Percentiles rank a stretch among this genome's conserved stretches.
Evolutionary conservation across 2,329 filamentous ascomycete genomes (phyloP).

Genomic region (Aureobasidium namibiae): DNA sequence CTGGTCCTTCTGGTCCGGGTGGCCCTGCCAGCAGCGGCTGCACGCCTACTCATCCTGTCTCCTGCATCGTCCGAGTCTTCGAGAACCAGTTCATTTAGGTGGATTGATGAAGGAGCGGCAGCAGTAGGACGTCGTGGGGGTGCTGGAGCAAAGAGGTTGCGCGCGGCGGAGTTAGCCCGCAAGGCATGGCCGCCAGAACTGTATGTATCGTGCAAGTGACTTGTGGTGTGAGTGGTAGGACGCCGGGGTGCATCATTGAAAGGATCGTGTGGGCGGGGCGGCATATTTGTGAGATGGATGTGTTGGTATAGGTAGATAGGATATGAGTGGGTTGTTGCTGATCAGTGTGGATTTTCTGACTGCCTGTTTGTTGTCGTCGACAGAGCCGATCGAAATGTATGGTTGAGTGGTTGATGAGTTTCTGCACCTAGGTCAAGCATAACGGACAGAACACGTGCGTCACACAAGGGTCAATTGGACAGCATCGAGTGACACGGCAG

Average conservation of each 20-base stretch:
- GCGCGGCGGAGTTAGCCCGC: slow-evolving; percentile 6
- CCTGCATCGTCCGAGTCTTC: slow-evolving; percentile 7
- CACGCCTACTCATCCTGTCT: slow-evolving; percentile 1
- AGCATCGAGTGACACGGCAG: background rate
- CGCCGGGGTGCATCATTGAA: slow-evolving; percentile 10
- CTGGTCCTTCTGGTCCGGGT: background rate
- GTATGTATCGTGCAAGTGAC: slow-evolving; percentile 7
- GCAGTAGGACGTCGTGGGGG: slow-evolving; percentile 1
- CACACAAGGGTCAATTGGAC: background rate
- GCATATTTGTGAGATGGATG: background rate
- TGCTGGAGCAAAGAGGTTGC: slow-evolving; percentile 12
- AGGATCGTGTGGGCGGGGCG: slow-evolving; percentile 1
- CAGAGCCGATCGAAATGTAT: background rate
- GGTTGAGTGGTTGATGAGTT: no score
- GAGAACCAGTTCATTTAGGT: slow-evolving; percentile 3
- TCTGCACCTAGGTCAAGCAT: no score
- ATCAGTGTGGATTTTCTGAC: background rate
- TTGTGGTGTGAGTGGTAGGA: background rate
- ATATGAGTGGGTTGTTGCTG: background rate
- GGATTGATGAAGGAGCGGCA: background rate
- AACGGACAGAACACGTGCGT: no score
- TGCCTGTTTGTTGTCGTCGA: background rate
- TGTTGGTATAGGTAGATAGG: background rate
- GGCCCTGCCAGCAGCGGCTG: background rate
- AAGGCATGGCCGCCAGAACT: background rate